These are phyloP conservation scores for Globisporangium recalcitrans DNA, from an alignment of 352 stramenopile species.

Conservation along the genomic window DNA sequence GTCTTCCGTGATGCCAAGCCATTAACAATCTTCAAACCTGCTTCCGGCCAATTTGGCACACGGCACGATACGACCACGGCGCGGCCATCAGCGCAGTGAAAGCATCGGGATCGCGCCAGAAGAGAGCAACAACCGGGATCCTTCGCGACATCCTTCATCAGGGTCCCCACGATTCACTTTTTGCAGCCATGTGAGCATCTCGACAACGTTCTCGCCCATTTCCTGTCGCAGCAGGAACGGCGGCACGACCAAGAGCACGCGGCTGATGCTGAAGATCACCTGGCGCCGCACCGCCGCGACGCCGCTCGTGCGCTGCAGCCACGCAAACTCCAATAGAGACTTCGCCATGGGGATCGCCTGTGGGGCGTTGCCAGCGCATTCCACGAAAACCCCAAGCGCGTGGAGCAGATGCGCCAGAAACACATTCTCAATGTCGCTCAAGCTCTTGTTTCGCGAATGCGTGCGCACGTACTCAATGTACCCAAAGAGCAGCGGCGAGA, in stretches of 20 bases:
- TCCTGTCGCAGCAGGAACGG: constrained; percentile 54
- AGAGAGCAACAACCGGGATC: constrained; percentile 44
- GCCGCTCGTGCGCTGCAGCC: constrained; percentile 36
- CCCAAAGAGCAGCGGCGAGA: constrained; percentile 69
- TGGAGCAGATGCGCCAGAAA: constrained; percentile 72
- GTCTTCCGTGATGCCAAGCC: not conserved
- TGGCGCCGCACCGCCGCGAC: constrained; percentile 61
- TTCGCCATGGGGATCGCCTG: constrained; percentile 65
- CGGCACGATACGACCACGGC: no score
- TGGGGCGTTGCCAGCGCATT: constrained; percentile 55
- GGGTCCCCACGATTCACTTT: constrained; percentile 39
- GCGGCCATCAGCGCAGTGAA: constrained; percentile 13
- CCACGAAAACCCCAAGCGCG: constrained; percentile 57
- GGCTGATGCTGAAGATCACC: constrained; percentile 68
- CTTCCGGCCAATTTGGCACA: not conserved
- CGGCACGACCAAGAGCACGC: constrained; percentile 57
- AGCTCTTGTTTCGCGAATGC: constrained; percentile 17
- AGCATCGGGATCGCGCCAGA: constrained; percentile 33
- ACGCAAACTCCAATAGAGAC: constrained; percentile 64
- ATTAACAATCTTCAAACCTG: not conserved
- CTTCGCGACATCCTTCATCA: constrained; percentile 67
- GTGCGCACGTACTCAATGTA: constrained; percentile 55
- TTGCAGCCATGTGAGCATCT: constrained; percentile 52
- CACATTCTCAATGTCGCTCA: constrained; percentile 56
- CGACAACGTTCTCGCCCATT: constrained; percentile 33